Evolutionary conservation across 148 eudicot genomes (phyloP), one percentile per base, ranked within the genome.

Genomic region (Talinum fruticosum): DNA sequence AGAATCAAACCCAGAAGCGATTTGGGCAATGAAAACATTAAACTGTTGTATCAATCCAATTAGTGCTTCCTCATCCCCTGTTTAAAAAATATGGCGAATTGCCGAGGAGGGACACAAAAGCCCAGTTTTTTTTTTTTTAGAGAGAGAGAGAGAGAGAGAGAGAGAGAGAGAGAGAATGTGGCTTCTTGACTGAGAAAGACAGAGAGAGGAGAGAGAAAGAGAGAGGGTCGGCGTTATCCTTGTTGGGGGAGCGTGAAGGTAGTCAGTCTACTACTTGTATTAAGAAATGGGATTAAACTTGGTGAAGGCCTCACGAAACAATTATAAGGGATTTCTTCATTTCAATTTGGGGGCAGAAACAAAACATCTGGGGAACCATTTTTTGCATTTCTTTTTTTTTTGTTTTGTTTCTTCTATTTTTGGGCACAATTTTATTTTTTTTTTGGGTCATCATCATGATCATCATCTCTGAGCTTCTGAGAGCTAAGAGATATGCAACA

Each of bases 161-260:
- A 23, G 14, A 37, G 29, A 54, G 75, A 38, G 41, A 28, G 79
- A 28, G 49, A 71, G 76, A 79, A 83, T 83, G 86, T 67, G 81
- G 81, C 68, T 83, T 83, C 68, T 83, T 83, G 86, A 80, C 86
- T 76, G 79, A 44, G 57, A 75, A 14, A 62, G 73, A 74, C 76
- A 41, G 71, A 49, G 73, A 49, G 47, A 47, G 34, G 70, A 44
- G 70, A 78, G 83, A 72, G 14, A 72, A 35, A 74, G 36, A 78
- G 62, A 34, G 19, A 44, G 59, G 54, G 71, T 14, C 81, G 66
- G 76, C 38, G 70, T 82, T 82, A 78, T 82, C 79, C 66, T 71
- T 76, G 41, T 73, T 69, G 72, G 69, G 38, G 26, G 70, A 71
- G 35, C 12, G 45, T 53, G 37, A 32, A 1, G 29, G 23, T 14